These are phyloP conservation scores for Sugiyamaella sp. DNA, from an alignment of 1,139 yeast genomes.

Conservation along the genomic window DNA sequence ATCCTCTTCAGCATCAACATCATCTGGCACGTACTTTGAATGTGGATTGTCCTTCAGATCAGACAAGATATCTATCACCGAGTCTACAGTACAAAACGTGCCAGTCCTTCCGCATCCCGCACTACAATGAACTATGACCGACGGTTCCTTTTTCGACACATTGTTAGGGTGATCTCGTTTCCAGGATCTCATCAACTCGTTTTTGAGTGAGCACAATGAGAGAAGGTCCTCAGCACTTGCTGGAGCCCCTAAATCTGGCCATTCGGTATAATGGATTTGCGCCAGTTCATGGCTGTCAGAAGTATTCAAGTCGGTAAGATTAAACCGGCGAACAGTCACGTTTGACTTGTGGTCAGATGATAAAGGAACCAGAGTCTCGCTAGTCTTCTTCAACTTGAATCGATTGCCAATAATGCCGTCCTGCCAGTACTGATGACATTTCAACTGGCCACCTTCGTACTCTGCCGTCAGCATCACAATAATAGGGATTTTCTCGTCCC, in stretches of 20 bases:
- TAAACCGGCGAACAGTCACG: slow-evolving; percentile 33
- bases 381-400: slow-evolving; percentile 18
- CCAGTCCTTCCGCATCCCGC: slow-evolving; percentile 97
- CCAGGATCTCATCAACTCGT: slow-evolving; percentile 28
- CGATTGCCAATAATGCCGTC: slow-evolving; percentile 38
- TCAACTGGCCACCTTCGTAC: slow-evolving; percentile 54
- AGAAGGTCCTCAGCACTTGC: slow-evolving; percentile 55
- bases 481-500: slow-evolving; percentile 61
- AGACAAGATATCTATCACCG: slow-evolving; percentile 53
- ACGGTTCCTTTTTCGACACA: slow-evolving; percentile 25
- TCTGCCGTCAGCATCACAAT: slow-evolving; percentile 70
- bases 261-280: slow-evolving; percentile 70
- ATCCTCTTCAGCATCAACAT: slow-evolving; percentile 43
- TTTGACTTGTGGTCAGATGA: slow-evolving; percentile 21
- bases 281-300: slow-evolving; percentile 45
- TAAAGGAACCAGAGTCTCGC: slow-evolving; percentile 26
- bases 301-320: slow-evolving; percentile 20
- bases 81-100: slow-evolving; percentile 76
- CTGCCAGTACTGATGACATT: slow-evolving; percentile 62
- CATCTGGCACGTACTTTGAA: background rate
- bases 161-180: slow-evolving; percentile 4
- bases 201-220: slow-evolving; percentile 55
- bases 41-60: slow-evolving; percentile 25
- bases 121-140: slow-evolving; percentile 76
- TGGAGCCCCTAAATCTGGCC: slow-evolving; percentile 86